A percentile compares a stretch with the other conserved stretches of the same genome.
Evolutionary conservation across 352 stramenopile genomes (phyloP).

Genomic region (Blastocystis hominis): DNA sequence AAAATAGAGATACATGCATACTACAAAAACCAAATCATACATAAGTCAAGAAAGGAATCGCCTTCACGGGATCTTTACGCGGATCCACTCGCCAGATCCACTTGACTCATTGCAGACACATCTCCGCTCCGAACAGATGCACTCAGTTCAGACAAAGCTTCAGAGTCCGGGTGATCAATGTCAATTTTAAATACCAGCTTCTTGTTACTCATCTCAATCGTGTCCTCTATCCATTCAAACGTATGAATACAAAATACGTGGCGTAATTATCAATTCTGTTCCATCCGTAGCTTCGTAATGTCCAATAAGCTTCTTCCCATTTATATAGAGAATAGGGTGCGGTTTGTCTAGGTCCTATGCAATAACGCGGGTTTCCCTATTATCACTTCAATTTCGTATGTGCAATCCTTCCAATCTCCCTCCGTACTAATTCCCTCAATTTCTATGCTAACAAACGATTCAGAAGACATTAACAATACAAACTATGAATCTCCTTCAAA

Average conservation of each 20-base stretch:
- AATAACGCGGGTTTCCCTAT: background rate
- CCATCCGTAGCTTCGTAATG: slow-evolving; percentile 26
- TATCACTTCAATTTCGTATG: background rate
- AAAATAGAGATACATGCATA: too few relatives aligned
- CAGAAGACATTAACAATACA: slow-evolving; percentile 27
- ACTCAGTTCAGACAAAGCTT: background rate
- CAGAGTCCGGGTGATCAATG: background rate
- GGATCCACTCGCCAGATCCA: background rate
- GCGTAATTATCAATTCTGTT: background rate
- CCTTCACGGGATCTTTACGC: too few relatives aligned
- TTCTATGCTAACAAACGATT: slow-evolving; percentile 50
- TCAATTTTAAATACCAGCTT: slow-evolving; percentile 4
- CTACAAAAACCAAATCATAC: too few relatives aligned
- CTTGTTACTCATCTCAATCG: slow-evolving; percentile 9
- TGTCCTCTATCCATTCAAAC: background rate
- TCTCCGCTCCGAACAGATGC: background rate
- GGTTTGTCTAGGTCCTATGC: background rate
- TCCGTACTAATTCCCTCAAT: slow-evolving; percentile 16
- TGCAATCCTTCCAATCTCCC: background rate
- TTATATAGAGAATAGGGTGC: slow-evolving; percentile 13
- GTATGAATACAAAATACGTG: background rate
- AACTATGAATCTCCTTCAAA: background rate
- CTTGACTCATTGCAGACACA: background rate
- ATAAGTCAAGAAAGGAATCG: too few relatives aligned
- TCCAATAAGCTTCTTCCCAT: slow-evolving; percentile 22